phyloP scores from a whole-genome alignment of 2,329 filamentous ascomycete species.

The Fusarium abutilonis region DNA sequence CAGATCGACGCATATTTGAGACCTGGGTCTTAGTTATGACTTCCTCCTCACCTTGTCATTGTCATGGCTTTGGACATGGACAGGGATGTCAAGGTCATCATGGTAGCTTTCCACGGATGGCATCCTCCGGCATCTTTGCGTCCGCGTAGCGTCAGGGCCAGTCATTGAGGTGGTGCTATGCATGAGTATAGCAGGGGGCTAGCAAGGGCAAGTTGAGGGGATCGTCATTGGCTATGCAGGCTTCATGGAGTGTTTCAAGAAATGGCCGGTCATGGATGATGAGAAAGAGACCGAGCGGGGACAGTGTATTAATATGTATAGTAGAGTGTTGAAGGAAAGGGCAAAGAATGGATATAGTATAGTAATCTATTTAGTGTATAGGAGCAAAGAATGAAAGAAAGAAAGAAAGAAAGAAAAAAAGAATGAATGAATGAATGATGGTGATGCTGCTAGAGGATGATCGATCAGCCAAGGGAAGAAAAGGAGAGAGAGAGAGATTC shows the following conservation, averaged over 20 bases:
- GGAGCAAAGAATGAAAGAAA: too few relatives aligned
- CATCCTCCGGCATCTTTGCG: conserved; percentile 27
- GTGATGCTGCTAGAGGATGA: not conserved
- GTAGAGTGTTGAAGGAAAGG: not conserved
- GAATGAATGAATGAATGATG: too few relatives aligned
- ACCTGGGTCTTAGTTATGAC: conserved; percentile 33
- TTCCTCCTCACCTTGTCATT: conserved; percentile 25
- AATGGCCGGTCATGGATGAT: conserved; percentile 15
- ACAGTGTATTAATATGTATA: not conserved
- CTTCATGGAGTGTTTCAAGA: conserved; percentile 34
- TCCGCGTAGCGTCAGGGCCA: conserved; percentile 22
- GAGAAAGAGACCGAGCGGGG: conserved; percentile 14
- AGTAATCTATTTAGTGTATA: not conserved
- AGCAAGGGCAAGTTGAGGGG: conserved; percentile 17
- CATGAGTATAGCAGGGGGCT: conserved; percentile 22
- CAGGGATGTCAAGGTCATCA: conserved; percentile 42
- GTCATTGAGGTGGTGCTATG: conserved; percentile 33
- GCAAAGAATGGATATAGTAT: not conserved
- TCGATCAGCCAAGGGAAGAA: conserved; percentile 1
- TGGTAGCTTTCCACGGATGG: conserved; percentile 27
- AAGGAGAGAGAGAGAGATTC: conserved; percentile 9
- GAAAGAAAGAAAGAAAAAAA: not conserved
- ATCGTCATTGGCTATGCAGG: conserved; percentile 36
- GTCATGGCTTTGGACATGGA: conserved; percentile 8
- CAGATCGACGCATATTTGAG: conserved; percentile 25